phyloP scores from a whole-genome alignment of 495 filamentous ascomycete genomes.

The Schizothecium vesticola region DNA sequence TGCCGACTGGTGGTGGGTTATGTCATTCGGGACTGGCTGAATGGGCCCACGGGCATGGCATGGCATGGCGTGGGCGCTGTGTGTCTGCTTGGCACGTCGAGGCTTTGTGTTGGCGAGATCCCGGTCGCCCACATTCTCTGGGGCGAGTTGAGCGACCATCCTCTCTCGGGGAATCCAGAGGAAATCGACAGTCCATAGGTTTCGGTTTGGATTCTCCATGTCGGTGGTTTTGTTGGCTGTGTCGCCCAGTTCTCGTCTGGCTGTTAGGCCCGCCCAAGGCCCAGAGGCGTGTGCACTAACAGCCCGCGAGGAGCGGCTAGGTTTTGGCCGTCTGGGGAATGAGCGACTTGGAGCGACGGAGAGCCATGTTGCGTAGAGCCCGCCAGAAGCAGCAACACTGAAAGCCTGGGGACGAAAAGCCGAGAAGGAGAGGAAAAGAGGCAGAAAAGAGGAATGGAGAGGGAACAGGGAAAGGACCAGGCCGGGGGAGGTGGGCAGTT shows the following conservation, averaged over 20 bases:
- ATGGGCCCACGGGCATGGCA: background rate
- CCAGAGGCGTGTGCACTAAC: slow-evolving; percentile 22
- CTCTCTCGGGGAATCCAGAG: background rate
- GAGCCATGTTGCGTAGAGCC: background rate
- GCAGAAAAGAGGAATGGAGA: slow-evolving; percentile 19
- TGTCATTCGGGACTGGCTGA: slow-evolving; percentile 13
- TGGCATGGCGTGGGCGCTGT: background rate
- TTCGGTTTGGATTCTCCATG: background rate
- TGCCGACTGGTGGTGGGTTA: slow-evolving; percentile 11
- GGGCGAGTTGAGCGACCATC: background rate
- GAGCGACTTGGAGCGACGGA: slow-evolving; percentile 24
- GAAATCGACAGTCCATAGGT: background rate
- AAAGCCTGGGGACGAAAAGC: slow-evolving; percentile 6
- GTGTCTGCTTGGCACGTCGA: slow-evolving; percentile 23
- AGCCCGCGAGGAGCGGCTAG: slow-evolving; percentile 12
- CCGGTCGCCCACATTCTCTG: slow-evolving; percentile 19
- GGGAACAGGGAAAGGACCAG: slow-evolving; percentile 29
- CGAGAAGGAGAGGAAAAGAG: slow-evolving; percentile 14
- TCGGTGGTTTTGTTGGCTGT: background rate
- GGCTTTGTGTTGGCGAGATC: slow-evolving; percentile 15
- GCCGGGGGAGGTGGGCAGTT: slow-evolving; percentile 38
- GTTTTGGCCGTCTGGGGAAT: slow-evolving; percentile 3
- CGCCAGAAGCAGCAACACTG: slow-evolving; percentile 22
- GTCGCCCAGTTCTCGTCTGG: background rate
- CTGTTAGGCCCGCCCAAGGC: background rate